Base-by-base conservation (phyloP, 2,329 filamentous ascomycete species). In the Coniosporium tulheliwenetii region DNA sequence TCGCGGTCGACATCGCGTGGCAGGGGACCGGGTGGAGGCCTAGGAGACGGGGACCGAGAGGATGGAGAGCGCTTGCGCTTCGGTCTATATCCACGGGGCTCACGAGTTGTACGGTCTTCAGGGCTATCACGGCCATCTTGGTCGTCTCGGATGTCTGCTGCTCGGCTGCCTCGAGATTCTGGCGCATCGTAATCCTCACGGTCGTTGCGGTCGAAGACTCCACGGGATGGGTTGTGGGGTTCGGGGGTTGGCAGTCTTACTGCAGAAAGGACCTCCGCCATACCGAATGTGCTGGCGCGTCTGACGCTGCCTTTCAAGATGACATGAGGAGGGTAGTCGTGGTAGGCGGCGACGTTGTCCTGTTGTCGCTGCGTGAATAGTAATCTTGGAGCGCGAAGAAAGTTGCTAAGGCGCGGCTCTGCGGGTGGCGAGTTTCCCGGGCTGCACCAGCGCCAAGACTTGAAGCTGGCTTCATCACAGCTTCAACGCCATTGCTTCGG, bases 1-100 rank as follows among this genome's bases (percentile, higher is more conserved):
- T 66, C 61, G 1, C 66, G 58, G 42, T 72, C 69, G 39, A 69
- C 63, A 51, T 66, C 65, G 30, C 58, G 54, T 14, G 69, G 65
- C 2, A 64, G 62, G 50, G 60, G 59, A 14, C 47, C 38, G 16
- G 58, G 57, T 16, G 53, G 54, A 38, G 30, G 35, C 9, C 14
- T 29, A 10, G 30, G 40, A 33, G 36, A 33, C 30, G 40, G 43
- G 26, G 44, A 46, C 13, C 44, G 44, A 19, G 57, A 61, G 19
- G 48, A 39, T 14, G 52, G 48, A 15, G 54, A 52, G 35, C 55
- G 51, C 44, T 58, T 60, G 37, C 55, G 55, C 38, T 36, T 26
- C 41, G 41, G 36, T 52, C 48, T 43, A 43, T 43, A 30, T 43
- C 12, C 7, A 10, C 12, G 31, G 13, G 29, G 34, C 19, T 26